Percentiles rank a stretch among this genome's conserved stretches.
Evolutionary conservation across 805 yeast genomes (phyloP).

Genomic region (Saturnispora quitensis): DNA sequence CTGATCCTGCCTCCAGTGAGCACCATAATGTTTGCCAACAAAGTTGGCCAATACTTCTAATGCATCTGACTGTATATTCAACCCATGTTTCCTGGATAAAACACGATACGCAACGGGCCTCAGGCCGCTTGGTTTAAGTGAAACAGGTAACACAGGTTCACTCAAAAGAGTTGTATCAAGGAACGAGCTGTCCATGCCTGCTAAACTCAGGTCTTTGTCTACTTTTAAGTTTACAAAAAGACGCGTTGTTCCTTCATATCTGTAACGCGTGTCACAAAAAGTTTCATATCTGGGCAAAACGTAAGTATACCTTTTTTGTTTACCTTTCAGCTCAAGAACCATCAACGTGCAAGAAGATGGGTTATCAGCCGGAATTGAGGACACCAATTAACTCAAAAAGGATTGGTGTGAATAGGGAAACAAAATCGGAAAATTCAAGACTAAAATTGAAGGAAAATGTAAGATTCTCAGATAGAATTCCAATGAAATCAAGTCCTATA

Average conservation of each 20-base stretch:
- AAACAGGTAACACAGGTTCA: slow-evolving; percentile 54
- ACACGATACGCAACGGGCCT: slow-evolving; percentile 90
- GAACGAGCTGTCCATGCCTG: slow-evolving; percentile 11
- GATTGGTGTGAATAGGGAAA: background rate
- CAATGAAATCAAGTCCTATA: background rate
- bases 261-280: slow-evolving; percentile 3
- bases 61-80: slow-evolving; percentile 83
- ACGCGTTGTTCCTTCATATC: background rate
- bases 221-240: background rate
- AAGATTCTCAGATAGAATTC: background rate
- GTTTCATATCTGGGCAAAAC: background rate
- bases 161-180: slow-evolving; percentile 13
- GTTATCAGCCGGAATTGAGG: background rate
- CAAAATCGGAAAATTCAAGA: background rate
- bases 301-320: background rate
- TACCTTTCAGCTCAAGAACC: background rate
- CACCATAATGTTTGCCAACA: slow-evolving; percentile 70
- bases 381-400: background rate
- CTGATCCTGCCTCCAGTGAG: slow-evolving; percentile 66
- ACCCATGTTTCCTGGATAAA: slow-evolving; percentile 84
- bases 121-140: slow-evolving; percentile 69
- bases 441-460: background rate
- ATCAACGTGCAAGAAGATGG: background rate
- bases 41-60: slow-evolving; percentile 62
- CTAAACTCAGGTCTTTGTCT: background rate